Base-by-base conservation (phyloP, 1,284 basidiomycete species). In the Pseudozyma thailandica region DNA sequence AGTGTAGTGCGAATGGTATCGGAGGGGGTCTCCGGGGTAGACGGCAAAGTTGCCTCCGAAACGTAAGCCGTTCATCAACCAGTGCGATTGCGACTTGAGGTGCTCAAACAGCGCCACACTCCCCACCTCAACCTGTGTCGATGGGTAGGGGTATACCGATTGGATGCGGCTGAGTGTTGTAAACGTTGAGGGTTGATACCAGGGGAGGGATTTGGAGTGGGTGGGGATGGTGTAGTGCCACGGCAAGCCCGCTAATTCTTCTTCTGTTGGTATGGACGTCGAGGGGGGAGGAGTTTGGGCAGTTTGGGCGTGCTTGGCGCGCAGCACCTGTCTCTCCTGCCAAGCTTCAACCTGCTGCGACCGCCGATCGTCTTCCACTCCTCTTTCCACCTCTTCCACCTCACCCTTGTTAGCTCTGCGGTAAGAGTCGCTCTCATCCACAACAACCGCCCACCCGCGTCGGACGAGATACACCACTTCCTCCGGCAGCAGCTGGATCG, bases 1-100 rank as follows among this genome's bases (percentile, higher is more conserved):
- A 12, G 91, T 91, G 80, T 97, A 98, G 84, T 99, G 96, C 1
- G 94, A 95, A 78, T 99, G 96, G 82, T 96, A 99, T 16, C 96
- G 88, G 28, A 98, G 84, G 5, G 94, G 94, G 81, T 99, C 96
- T 50, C 94, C 94, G 50, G 96, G 96, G 84, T 99, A 99, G 1
- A 97, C 91, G 38, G 98, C 85, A 83, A 93, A 97, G 77, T 97
- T 92, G 1, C 94, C 94, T 7, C 96, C 96, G 79, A 99, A 99
- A 77, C 91, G 91, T 78, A 94, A 89, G 0, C 93, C 94, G 90
- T 2, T 91, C 92, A 84, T 90, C 87, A 64, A 56, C 68, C 68
- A 71, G 6, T 20, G 18, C 1, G 21, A n/a, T 0, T 52, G 15
- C 2, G 89, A 87, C 89, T 91, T 91, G 16, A 97, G 83, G 63